Evolutionary conservation across 2,329 filamentous ascomycete genomes (phyloP).

Genomic region (Xylariales sp.): DNA sequence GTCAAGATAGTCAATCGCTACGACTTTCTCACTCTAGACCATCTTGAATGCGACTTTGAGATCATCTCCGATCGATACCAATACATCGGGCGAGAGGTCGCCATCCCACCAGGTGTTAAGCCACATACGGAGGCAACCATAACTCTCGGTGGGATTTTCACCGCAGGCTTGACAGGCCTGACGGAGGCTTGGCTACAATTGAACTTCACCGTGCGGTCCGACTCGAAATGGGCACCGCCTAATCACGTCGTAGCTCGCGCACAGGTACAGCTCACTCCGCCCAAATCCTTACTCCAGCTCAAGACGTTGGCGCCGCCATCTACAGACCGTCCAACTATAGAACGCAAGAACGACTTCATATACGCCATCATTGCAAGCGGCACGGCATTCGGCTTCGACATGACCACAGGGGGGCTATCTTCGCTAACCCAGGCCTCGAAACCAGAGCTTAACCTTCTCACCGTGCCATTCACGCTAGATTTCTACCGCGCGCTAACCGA

Average conservation of each 20-base stretch:
- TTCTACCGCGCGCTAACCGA: slow-evolving; percentile 75
- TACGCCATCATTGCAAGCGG: slow-evolving; percentile 52
- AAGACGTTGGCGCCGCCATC: slow-evolving; percentile 38
- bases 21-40: slow-evolving; percentile 64
- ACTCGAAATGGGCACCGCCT: slow-evolving; percentile 63
- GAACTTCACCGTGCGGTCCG: slow-evolving; percentile 56
- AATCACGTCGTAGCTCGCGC: slow-evolving; percentile 65
- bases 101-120: slow-evolving; percentile 58
- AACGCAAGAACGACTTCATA: slow-evolving; percentile 48
- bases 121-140: slow-evolving; percentile 56
- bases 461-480: slow-evolving; percentile 59
- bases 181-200: slow-evolving; percentile 62
- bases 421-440: slow-evolving; percentile 54
- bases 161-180: slow-evolving; percentile 41
- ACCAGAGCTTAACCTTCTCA: slow-evolving; percentile 55
- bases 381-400: slow-evolving; percentile 59
- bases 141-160: slow-evolving; percentile 49
- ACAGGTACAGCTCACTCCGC: slow-evolving; percentile 56
- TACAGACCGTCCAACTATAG: slow-evolving; percentile 38
- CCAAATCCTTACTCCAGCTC: slow-evolving; percentile 47
- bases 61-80: slow-evolving; percentile 55
- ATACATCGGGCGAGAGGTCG: slow-evolving; percentile 51
- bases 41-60: slow-evolving; percentile 59
- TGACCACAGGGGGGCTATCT: slow-evolving; percentile 55
- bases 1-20: slow-evolving; percentile 65